These are phyloP conservation scores for Centaurea solstitialis DNA, from an alignment of 129 eudicot species.

Conservation along the genomic window DNA sequence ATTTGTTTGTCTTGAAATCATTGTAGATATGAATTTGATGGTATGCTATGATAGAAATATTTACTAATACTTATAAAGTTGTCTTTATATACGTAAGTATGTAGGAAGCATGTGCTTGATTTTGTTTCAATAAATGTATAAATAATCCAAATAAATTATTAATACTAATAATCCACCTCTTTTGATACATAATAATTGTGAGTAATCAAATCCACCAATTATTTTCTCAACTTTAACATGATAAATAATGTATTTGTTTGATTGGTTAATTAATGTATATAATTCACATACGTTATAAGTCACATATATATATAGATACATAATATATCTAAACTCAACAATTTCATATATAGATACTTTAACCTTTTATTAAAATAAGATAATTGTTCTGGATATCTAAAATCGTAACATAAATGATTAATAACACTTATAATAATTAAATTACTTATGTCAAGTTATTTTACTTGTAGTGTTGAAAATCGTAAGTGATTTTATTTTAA, in stretches of 20 bases:
- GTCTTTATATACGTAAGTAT: background rate
- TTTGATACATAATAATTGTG: background rate
- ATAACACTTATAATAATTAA: background rate
- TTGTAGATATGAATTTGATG: background rate
- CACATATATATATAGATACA: background rate
- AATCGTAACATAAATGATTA: background rate
- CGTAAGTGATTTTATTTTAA: background rate
- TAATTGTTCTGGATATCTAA: background rate
- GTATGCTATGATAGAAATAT: background rate
- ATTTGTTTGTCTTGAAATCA: background rate
- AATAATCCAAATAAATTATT: conserved; percentile 1
- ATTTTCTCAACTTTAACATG: background rate
- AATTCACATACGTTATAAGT: background rate
- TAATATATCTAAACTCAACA: background rate
- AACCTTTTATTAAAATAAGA: background rate
- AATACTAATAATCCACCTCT: background rate
- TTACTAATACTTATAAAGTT: background rate
- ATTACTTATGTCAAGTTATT: too few species aligned
- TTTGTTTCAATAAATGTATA: conserved; percentile 24
- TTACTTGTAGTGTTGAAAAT: background rate
- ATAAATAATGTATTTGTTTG: background rate
- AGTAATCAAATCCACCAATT: background rate
- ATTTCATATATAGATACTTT: background rate
- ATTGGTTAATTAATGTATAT: background rate
- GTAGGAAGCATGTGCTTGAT: conserved; percentile 19